These are phyloP conservation scores for Sporothrix dimorphospora DNA, from an alignment of 2,329 filamentous ascomycete genomes.

Conservation along the genomic window DNA sequence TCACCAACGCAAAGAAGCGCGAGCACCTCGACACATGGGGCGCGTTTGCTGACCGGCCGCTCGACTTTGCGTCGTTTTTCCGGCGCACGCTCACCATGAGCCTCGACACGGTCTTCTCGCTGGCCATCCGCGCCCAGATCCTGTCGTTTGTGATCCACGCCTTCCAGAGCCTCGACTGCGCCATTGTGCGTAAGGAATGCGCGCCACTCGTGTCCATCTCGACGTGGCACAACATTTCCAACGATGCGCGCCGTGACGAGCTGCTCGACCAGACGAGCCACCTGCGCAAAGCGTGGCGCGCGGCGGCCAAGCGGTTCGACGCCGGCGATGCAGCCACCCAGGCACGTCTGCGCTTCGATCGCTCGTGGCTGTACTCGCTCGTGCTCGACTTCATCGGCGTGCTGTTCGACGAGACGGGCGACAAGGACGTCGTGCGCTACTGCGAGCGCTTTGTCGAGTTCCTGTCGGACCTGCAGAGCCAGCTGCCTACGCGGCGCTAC, in stretches of 20 bases:
- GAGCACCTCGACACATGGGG: constrained; percentile 89
- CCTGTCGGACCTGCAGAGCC: constrained; percentile 85
- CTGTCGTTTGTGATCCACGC: constrained; percentile 86
- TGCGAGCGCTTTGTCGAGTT: constrained; percentile 94
- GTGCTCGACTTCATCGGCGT: constrained; percentile 79
- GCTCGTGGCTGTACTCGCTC: constrained; percentile 89
- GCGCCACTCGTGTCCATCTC: constrained; percentile 92
- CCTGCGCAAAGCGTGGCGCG: constrained; percentile 87
- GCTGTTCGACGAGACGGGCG: constrained; percentile 59
- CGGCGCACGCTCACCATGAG: constrained; percentile 87
- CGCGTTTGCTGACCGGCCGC: constrained; percentile 74
- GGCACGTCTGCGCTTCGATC: constrained; percentile 82
- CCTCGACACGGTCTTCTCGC: constrained; percentile 68
- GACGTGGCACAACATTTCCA: constrained; percentile 91
- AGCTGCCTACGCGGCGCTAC: constrained; percentile 90
- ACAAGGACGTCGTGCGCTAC: constrained; percentile 69
- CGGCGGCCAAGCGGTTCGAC: constrained; percentile 82
- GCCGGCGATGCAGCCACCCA: constrained; percentile 79
- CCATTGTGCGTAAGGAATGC: constrained; percentile 91
- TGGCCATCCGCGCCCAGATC: constrained; percentile 75
- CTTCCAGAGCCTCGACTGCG: constrained; percentile 90
- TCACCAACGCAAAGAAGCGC: constrained; percentile 84
- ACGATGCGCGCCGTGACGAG: constrained; percentile 71
- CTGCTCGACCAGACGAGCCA: constrained; percentile 74
- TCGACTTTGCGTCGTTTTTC: constrained; percentile 87